Conservation (phyloP, 345 rosid species). For the Kernera saxatilis region DNA sequence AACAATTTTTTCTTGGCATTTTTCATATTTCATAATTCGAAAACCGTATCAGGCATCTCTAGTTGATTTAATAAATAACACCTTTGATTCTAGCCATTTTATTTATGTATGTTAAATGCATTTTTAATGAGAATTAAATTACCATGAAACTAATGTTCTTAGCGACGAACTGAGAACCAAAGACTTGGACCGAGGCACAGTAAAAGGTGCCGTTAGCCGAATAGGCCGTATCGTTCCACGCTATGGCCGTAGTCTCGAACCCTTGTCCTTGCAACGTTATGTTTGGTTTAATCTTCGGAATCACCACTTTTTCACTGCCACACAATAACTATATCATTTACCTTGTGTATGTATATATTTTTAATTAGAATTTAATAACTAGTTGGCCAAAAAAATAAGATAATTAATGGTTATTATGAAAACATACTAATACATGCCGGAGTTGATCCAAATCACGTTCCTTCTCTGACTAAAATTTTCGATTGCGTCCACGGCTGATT, state of each 20-base stretch:
- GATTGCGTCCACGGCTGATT: slow-evolving; percentile 64
- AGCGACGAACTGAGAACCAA: slow-evolving; percentile 66
- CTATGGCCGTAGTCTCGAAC: slow-evolving; percentile 67
- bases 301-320: slow-evolving; percentile 65
- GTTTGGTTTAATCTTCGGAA: slow-evolving; percentile 63
- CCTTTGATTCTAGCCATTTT: background rate
- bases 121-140: background rate
- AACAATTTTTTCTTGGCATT: too few species aligned
- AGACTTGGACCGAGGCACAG: slow-evolving; percentile 80
- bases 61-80: background rate
- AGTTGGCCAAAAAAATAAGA: background rate
- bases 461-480: slow-evolving; percentile 53
- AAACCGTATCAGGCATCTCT: background rate
- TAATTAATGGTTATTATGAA: background rate
- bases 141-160: slow-evolving; percentile 94
- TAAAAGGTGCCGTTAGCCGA: slow-evolving; percentile 73
- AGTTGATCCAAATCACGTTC: slow-evolving; percentile 70
- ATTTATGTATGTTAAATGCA: background rate
- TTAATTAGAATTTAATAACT: background rate
- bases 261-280: slow-evolving; percentile 93
- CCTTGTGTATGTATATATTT: background rate
- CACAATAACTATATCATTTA: background rate
- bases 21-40: background rate
- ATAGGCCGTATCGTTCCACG: slow-evolving; percentile 81
- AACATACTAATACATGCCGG: slow-evolving; percentile 81